Conservation (phyloP, 202 grass and related monocot species). For the Setaria viridis region DNA sequence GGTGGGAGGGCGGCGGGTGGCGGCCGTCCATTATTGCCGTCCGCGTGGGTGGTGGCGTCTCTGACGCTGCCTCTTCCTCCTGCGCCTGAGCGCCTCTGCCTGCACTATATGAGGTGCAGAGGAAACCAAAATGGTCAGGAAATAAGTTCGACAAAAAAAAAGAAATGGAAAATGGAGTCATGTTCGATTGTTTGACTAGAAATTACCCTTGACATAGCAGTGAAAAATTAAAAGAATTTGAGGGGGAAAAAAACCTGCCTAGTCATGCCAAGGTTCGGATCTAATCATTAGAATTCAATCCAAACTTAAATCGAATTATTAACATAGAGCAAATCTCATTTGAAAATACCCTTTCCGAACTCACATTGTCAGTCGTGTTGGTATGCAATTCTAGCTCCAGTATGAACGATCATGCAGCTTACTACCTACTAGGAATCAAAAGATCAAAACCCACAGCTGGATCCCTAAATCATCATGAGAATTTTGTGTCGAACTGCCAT, state of each 20-base stretch:
- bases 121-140: conserved; percentile 19
- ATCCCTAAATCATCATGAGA: neutral
- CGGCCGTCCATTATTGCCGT: conserved; percentile 49
- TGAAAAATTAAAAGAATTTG: neutral
- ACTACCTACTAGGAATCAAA: neutral
- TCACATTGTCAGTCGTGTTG: neutral
- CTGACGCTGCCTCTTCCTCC: neutral
- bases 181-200: neutral
- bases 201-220: neutral
- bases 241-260: accelerated
- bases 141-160: neutral
- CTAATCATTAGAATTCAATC: neutral
- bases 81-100: neutral
- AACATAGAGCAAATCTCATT: neutral
- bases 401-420: neutral
- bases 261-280: neutral
- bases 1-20: conserved; percentile 29
- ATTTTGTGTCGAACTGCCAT: neutral
- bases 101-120: conserved; percentile 6
- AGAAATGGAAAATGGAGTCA: neutral
- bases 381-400: neutral
- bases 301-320: neutral
- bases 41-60: neutral
- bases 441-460: neutral
- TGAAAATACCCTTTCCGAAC: neutral